phyloP scores from a whole-genome alignment of 1,284 basidiomycete species.

The Cryptococcus sp. region DNA sequence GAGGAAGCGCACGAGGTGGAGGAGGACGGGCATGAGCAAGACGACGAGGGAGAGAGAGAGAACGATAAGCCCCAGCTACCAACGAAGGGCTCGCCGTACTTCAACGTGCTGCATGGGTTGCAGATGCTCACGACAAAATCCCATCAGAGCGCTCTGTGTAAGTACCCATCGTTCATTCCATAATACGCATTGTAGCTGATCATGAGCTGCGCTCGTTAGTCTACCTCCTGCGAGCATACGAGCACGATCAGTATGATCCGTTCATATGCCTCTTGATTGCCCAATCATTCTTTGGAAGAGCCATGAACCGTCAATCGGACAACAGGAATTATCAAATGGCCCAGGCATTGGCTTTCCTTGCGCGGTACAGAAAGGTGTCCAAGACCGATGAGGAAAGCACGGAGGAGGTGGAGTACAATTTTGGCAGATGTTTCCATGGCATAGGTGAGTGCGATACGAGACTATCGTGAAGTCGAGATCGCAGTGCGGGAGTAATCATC shows the following conservation, averaged over 20 bases:
- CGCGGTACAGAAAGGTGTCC: constrained; percentile 66
- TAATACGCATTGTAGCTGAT: not conserved
- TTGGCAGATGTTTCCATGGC: constrained; percentile 86
- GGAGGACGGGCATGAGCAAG: not conserved
- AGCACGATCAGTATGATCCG: constrained; percentile 78
- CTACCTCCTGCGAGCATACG: constrained; percentile 85
- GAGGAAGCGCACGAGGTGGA: constrained; percentile 8
- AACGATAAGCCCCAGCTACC: constrained; percentile 54
- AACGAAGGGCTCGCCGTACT: constrained; percentile 71
- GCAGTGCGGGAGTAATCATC: not conserved
- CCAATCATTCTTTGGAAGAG: constrained; percentile 80
- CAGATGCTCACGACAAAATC: constrained; percentile 80
- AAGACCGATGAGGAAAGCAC: constrained; percentile 54
- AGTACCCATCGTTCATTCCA: constrained; percentile 45
- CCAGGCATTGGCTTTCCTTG: constrained; percentile 78
- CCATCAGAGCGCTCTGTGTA: constrained; percentile 87
- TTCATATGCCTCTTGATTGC: constrained; percentile 79
- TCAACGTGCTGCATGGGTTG: constrained; percentile 81
- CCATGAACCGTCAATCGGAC: constrained; percentile 91
- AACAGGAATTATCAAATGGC: constrained; percentile 82
- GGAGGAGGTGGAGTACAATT: constrained; percentile 89
- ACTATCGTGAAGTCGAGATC: not conserved
- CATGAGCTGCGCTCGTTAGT: constrained; percentile 56
- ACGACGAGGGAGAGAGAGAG: not conserved
- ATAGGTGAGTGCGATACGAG: constrained; percentile 61